Conservation (phyloP, 2,329 filamentous ascomycete species). For the Pestalotiopsis sp. region DNA sequence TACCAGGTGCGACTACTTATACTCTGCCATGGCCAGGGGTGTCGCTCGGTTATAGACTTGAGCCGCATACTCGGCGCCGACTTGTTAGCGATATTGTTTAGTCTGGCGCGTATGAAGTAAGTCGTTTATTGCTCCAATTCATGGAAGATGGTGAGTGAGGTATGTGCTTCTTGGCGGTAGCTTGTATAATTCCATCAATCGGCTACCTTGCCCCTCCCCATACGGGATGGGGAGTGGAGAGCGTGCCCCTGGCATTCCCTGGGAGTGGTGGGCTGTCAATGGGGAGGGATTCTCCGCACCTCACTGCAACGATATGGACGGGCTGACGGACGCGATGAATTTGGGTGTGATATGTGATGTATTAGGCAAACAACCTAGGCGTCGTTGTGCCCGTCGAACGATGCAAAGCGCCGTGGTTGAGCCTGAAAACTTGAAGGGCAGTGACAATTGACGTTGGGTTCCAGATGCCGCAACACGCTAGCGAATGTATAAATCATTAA, state of each 20-base stretch:
- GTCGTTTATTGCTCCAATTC: not conserved
- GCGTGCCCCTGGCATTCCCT: not conserved
- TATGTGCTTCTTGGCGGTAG: not conserved
- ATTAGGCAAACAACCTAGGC: not conserved
- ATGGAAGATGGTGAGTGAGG: not conserved
- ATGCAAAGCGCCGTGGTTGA: not conserved
- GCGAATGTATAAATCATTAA: not conserved
- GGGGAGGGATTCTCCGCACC: not conserved
- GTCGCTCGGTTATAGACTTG: not conserved
- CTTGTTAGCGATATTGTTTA: not conserved
- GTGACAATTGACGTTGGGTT: not conserved
- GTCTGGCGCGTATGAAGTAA: not conserved
- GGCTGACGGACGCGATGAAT: not conserved
- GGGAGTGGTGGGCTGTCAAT: slow-evolving; percentile 2
- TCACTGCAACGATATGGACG: not conserved
- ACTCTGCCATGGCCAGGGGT: not conserved
- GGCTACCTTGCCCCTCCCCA: not conserved
- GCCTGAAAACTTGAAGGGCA: not conserved
- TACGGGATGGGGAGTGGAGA: not conserved
- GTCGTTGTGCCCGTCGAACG: not conserved
- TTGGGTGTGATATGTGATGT: not conserved
- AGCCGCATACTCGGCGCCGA: not conserved
- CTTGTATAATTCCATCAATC: slow-evolving; percentile 7
- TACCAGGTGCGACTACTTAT: slow-evolving; percentile 1
- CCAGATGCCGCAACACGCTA: not conserved